Percentiles rank a stretch among this genome's conserved stretches.
Evolutionary conservation across 23 red algal species (phyloP).

Genomic region (Chondrus crispus): DNA sequence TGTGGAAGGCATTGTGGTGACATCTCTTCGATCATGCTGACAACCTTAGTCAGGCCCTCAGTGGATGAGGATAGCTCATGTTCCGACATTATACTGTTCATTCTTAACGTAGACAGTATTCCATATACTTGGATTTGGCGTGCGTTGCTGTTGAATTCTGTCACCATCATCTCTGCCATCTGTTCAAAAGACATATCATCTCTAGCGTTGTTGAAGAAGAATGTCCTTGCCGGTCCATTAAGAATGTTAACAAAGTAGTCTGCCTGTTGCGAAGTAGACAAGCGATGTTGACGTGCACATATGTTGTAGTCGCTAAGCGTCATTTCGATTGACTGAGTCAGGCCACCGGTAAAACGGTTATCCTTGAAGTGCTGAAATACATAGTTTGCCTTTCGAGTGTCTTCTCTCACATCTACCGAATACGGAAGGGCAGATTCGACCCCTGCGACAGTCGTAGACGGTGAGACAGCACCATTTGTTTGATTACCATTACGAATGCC

Average conservation of each 20-base stretch:
- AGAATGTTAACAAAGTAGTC: constrained; percentile 25
- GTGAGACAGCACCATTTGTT: too few relatives aligned
- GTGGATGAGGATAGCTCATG: not conserved
- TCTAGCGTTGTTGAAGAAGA: constrained; percentile 34
- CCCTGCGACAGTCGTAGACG: too few relatives aligned
- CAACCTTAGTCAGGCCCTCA: constrained; percentile 4
- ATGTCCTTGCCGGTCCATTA: not conserved
- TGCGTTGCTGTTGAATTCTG: constrained; percentile 4
- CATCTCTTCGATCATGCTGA: constrained; percentile 2
- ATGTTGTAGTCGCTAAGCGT: constrained; percentile 1
- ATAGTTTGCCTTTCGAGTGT: constrained; percentile 8
- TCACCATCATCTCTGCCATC: constrained; percentile 14
- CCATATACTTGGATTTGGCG: not conserved
- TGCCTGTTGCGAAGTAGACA: not conserved
- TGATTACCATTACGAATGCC: too few relatives aligned
- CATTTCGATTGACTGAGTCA: not conserved
- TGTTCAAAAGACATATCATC: constrained; percentile 29
- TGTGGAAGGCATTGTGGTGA: not conserved
- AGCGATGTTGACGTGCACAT: not conserved
- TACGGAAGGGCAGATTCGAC: too few relatives aligned
- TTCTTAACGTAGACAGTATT: not conserved
- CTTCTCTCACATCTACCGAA: not conserved
- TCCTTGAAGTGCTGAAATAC: constrained; percentile 43
- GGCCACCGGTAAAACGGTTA: not conserved
- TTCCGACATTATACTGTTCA: constrained; percentile 22